Base-by-base conservation (phyloP, 179 eudicot genomes). In the Drosera spatulata region DNA sequence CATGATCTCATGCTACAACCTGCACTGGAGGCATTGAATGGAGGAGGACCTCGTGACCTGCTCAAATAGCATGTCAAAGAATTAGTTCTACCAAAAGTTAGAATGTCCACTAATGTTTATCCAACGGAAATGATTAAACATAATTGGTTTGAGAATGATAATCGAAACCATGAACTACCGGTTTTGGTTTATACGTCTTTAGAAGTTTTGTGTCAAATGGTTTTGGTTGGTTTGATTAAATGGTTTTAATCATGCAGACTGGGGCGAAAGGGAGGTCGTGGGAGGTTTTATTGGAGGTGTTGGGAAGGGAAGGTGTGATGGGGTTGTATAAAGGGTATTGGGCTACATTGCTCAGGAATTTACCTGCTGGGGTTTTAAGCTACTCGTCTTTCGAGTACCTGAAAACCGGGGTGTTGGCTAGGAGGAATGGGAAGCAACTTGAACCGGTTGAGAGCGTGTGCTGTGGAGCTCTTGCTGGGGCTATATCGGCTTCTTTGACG, bases 381-480 rank as follows among this genome's bases (percentile, higher is more conserved):
- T 91, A 88, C 69, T 88, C 97, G 1, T 85, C 88, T 0, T 91
- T 91, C 44, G 96, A 91, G 80, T 91, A 88, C 67, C 73, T 88
- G 58, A 88, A 91, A 77, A 73, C 97, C 50, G 94, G 84, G 5
- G 81, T 85, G 3, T 72, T 83, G 80, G 68, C 51, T 10, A 69
- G 14, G 53, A 71, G 79, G 51, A 70, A 69, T 38, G 61, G 75
- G 67, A 68, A 57, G 10, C 71, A 79, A 47, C 55, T 91, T 71
- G 86, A 82, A 62, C 96, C 96, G 0, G 10, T 76, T 38, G 90
- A 91, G 76, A 91, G 94, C 56, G 88, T 91, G 51, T 78, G 77
- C 14, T 91, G 96, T 74, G 95, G 96, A 14, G 97, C 97, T 0
- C 70, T 91, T 67, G 97, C 97, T 0, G 97, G 97, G 39, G 96